These are phyloP conservation scores for Crithidia brevicula DNA, from an alignment of 208 protist genomes.

Conservation along the genomic window DNA sequence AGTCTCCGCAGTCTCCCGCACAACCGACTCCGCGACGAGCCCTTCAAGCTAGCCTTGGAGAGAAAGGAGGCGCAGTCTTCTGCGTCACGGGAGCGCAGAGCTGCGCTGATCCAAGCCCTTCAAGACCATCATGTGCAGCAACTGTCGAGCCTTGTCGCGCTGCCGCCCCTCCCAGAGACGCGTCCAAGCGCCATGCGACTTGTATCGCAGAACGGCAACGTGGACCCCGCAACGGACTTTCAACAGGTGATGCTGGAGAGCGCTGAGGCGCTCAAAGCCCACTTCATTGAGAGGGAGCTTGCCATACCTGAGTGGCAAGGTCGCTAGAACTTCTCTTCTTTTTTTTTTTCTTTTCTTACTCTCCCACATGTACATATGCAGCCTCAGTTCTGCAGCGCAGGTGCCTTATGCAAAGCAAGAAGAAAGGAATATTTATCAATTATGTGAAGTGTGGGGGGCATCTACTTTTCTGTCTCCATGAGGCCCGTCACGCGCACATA, in stretches of 20 bases:
- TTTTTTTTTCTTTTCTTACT: neutral
- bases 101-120: conserved; percentile 15
- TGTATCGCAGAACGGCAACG: conserved; percentile 36
- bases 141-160: neutral
- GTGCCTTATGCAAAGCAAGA: no score
- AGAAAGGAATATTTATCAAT: no score
- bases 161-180: conserved; percentile 29
- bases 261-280: conserved; percentile 27
- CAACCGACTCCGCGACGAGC: conserved; percentile 34
- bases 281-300: conserved; percentile 33
- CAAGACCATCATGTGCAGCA: conserved; percentile 14
- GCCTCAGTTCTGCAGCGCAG: no score
- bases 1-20: conserved; percentile 16
- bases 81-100: conserved; percentile 12
- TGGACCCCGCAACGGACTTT: conserved; percentile 15
- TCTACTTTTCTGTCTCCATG: no score
- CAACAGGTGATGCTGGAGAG: conserved; percentile 20
- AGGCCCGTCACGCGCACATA: no score
- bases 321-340: neutral
- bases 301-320: conserved; percentile 29
- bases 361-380: conserved; percentile 18
- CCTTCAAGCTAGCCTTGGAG: conserved; percentile 24
- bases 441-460: no score
- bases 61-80: conserved; percentile 18
- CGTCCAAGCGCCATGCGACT: conserved; percentile 29